These are phyloP conservation scores for Aspergillus fructus DNA, from an alignment of 2,329 filamentous ascomycete species.

Conservation along the genomic window DNA sequence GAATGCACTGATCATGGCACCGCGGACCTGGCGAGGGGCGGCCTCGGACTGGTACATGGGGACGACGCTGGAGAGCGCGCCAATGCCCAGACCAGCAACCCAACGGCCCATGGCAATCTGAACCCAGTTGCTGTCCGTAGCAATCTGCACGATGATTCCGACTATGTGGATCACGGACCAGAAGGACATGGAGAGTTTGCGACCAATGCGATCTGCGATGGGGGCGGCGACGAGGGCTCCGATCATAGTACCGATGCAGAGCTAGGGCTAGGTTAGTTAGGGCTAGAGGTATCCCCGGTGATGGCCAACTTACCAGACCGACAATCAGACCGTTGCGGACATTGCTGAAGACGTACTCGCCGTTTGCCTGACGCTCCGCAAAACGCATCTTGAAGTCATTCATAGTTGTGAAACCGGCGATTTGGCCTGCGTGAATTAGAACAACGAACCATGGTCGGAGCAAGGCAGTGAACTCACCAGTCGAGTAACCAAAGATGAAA, in stretches of 20 bases:
- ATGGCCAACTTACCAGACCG: constrained; percentile 36
- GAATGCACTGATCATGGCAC: constrained; percentile 50
- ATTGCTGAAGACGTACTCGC: constrained; percentile 43
- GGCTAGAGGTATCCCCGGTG: background rate
- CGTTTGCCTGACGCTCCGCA: constrained; percentile 31
- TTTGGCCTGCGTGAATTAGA: constrained; percentile 37
- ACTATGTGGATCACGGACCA: constrained; percentile 48
- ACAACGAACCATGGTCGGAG: background rate
- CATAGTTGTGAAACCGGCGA: constrained; percentile 49
- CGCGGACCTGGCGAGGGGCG: constrained; percentile 47
- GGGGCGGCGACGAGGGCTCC: constrained; percentile 45
- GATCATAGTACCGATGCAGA: constrained; percentile 47
- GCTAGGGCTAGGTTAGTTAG: constrained; percentile 22
- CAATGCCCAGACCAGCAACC: constrained; percentile 49
- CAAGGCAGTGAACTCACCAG: constrained; percentile 29
- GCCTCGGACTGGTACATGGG: constrained; percentile 51
- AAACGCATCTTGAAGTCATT: constrained; percentile 46
- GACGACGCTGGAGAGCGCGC: constrained; percentile 47
- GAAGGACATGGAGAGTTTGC: constrained; percentile 45
- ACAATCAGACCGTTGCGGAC: constrained; percentile 47
- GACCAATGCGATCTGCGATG: constrained; percentile 46
- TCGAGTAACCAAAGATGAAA: constrained; percentile 48
- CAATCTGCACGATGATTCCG: constrained; percentile 49
- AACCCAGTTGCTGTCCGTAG: constrained; percentile 42
- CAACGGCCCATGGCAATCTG: constrained; percentile 48